A percentile compares a stretch with the other conserved stretches of the same genome.
Conservation (phyloP, 2,329 filamentous ascomycete species). For the Macrophomina pseudophaseolina region DNA sequence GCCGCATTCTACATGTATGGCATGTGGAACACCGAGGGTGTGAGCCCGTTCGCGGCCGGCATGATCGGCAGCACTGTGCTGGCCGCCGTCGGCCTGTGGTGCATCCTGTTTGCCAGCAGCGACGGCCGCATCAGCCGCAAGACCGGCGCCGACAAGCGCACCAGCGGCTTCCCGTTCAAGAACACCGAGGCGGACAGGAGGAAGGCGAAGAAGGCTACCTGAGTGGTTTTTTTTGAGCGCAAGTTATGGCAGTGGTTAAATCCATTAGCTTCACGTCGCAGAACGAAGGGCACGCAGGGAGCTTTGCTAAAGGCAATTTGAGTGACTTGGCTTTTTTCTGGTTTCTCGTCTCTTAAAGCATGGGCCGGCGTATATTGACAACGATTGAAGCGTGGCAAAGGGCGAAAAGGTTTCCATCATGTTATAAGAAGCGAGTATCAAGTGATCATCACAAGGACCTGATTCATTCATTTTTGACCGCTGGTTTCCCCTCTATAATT, state of each 20-base stretch:
- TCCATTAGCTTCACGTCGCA: too few relatives aligned
- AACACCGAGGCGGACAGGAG: constrained; percentile 63
- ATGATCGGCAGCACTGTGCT: constrained; percentile 62
- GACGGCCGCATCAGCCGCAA: constrained; percentile 63
- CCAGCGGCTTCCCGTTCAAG: constrained; percentile 68
- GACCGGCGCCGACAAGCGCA: constrained; percentile 71
- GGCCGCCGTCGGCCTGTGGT: constrained; percentile 69
- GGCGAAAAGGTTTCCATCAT: not conserved
- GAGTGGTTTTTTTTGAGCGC: not conserved
- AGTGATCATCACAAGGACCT: not conserved
- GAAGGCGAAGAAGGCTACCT: constrained; percentile 40
- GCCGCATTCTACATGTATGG: constrained; percentile 69
- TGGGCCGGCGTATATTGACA: not conserved
- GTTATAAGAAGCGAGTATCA: not conserved
- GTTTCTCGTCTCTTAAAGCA: not conserved
- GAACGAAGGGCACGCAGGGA: too few relatives aligned
- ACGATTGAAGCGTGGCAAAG: not conserved
- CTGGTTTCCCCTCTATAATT: not conserved
- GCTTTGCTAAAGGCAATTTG: not conserved
- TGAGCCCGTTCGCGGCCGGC: constrained; percentile 66
- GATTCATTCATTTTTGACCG: not conserved
- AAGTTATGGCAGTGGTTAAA: not conserved
- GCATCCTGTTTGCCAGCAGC: constrained; percentile 62
- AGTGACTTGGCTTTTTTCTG: not conserved
- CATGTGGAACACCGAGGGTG: constrained; percentile 62